These are phyloP conservation scores for Lentinus tigrinus DNA, from an alignment of 768 basidiomycete genomes.

Conservation along the genomic window DNA sequence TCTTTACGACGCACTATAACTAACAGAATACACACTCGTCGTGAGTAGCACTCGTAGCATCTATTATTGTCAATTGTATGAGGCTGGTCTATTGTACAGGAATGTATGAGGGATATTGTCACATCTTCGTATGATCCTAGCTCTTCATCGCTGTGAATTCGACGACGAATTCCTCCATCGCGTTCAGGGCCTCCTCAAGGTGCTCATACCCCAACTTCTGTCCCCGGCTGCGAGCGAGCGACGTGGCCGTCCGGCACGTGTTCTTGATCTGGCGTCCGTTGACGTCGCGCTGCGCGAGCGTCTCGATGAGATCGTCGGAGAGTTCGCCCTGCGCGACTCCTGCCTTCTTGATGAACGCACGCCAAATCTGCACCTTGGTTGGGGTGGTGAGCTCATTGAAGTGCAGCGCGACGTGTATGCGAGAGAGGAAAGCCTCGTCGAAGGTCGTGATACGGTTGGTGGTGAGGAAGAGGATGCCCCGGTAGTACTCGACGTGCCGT, in stretches of 20 bases:
- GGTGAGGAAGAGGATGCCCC: slow-evolving; percentile 39
- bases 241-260: slow-evolving; percentile 58
- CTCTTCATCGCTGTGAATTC: slow-evolving; percentile 15
- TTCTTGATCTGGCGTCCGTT: slow-evolving; percentile 74
- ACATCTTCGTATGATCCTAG: background rate
- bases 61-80: too few species aligned
- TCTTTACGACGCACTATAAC: slow-evolving; percentile 58
- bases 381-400: slow-evolving; percentile 27
- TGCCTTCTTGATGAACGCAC: slow-evolving; percentile 25
- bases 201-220: slow-evolving; percentile 46
- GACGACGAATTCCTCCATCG: slow-evolving; percentile 47
- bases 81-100: too few species aligned
- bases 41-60: too few species aligned
- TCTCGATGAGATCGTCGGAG: slow-evolving; percentile 38
- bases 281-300: slow-evolving; percentile 49
- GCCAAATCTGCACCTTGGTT: slow-evolving; percentile 25
- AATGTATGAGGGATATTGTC: too few species aligned
- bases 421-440: slow-evolving; percentile 68
- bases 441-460: slow-evolving; percentile 48
- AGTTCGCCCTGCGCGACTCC: slow-evolving; percentile 24
- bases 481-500: slow-evolving; percentile 27
- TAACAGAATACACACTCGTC: slow-evolving; percentile 21
- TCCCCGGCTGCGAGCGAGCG: slow-evolving; percentile 48
- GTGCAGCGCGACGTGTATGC: slow-evolving; percentile 52
- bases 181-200: slow-evolving; percentile 57